phyloP scores from a whole-genome alignment of 106 monocot species.

The Chionographis japonica region DNA sequence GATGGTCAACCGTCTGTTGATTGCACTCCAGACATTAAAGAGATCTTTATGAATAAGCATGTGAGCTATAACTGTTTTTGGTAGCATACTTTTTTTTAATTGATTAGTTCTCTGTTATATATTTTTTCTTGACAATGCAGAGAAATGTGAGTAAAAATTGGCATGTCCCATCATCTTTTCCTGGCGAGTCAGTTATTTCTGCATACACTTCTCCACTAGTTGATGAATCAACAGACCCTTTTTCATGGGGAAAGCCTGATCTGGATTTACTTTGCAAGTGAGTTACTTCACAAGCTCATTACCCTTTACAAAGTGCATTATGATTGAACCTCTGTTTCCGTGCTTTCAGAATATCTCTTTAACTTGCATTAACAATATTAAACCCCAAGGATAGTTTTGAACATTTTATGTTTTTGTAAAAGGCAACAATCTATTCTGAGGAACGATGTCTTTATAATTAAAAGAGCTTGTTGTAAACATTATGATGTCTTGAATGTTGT shows the following conservation, averaged over 20 bases:
- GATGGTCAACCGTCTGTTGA: constrained; percentile 24
- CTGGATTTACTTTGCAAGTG: constrained; percentile 68
- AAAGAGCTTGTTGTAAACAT: no score
- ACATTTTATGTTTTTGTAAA: no score
- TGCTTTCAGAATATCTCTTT: no score
- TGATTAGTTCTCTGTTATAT: constrained; percentile 6
- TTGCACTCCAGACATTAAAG: constrained; percentile 31
- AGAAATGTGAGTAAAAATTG: constrained; percentile 99
- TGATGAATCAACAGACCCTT: constrained; percentile 80
- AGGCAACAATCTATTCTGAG: no score
- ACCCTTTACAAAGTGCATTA: no score
- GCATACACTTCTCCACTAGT: constrained; percentile 81
- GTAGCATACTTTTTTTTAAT: neutral
- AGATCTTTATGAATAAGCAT: constrained; percentile 76
- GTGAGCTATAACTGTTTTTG: constrained; percentile 22
- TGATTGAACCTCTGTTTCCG: no score
- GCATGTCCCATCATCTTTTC: constrained; percentile 88
- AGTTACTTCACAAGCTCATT: constrained; percentile 16
- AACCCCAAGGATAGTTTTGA: no score
- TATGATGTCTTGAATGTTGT: no score
- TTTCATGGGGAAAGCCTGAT: constrained; percentile 96
- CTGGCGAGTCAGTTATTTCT: constrained; percentile 62
- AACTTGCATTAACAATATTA: no score
- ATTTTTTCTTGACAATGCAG: constrained; percentile 29
- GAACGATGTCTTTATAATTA: no score